Base-by-base conservation (phyloP, 257 asterid species). In the Nicotiana sylvestris region DNA sequence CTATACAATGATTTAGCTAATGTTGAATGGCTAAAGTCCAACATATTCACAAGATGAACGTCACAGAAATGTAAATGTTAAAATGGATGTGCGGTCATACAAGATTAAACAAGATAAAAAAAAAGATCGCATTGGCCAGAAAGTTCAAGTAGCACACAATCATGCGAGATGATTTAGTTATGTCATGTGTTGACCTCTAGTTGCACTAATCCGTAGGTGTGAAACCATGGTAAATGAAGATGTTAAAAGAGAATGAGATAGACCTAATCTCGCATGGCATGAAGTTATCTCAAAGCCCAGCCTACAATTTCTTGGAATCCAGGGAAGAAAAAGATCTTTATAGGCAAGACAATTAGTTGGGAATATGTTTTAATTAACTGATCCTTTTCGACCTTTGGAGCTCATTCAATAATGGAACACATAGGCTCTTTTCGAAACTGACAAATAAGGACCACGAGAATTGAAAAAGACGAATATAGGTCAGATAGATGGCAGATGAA, bases 401-500 rank as follows among this genome's bases (percentile, higher is more conserved):
- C 39, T 49, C 80, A 49, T 49, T 51, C 9, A 27, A 49, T 13
- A 51, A 49, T 74, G 64, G 43, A 7, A 21, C 21, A 12, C 37
- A 21, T 12, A 25, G 33, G 37, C 61, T 46, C 79, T 72, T 46
- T 5, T 72, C 39, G 49, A 76, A 76, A 27, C 17, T 27, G 80
- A 27, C 7, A 72, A 76, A 51, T 51, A 74, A 76, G 80, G 80
- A 49, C 64, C 64, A 51, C 64, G 0, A 15, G 1, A 76, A 76
- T 27, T 27, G 64, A 76, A 51, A 74, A 25, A 27, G 30, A 51
- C 25, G 25, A 49, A 72, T 12, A 21, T 11, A 70, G 25, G 33
- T 69, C 57, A 70, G n/a, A 70, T 43, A 25, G 39, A 74, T 12
- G 80, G 43, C 80, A 76, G 80, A 76, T 76, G 80, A 74, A 51